Base-by-base conservation (phyloP, 805 yeast genomes). In the Saccharomycopsis capsularis region DNA sequence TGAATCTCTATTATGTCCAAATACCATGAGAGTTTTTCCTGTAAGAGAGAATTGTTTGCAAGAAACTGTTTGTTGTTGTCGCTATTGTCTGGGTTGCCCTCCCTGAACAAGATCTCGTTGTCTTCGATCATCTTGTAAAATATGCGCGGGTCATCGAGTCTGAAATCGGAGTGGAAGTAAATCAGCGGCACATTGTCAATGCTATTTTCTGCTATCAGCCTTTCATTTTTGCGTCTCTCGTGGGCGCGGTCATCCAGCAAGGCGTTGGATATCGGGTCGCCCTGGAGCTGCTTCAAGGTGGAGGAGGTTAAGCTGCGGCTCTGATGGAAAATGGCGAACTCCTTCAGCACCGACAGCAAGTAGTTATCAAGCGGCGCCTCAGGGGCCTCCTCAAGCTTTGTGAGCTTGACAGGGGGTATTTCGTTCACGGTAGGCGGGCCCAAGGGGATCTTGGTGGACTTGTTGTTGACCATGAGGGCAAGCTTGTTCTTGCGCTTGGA, bases 91-190 rank as follows among this genome's bases (percentile, higher is more conserved):
- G 56, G 50, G 18, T 57, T 52, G 3, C 51, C 36, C n/a, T 44
- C 32, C 4, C 56, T 42, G 9, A 56, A 42, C 13, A 57, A 47
- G 19, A 78, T 67, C 18, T 75, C 74, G 2, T 78, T 67, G 37
- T 75, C 76, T 40, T 81, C 88, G 13, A 85, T 73, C 2, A 90
- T 95, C 51, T 76, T 70, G 48, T 81, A 79, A 63, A 91, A 91
- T 1, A 82, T 73, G 49, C 96, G 73, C 4, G 96, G 96, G 61
- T 93, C 88, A 57, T 93, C 97, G 36, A 93, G 70, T 55, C 86
- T 73, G 65, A 93, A 93, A 37, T 79, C 75, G 5, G 75, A 69
- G 23, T 75, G 76, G 54, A 83, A 80, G 57, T 76, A 93, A 1
- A 87, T 77, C 2, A 68, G 63, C 0, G 99, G 98, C 4, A 93